Conservation (phyloP, 2,329 filamentous ascomycete genomes). For the Cladobotryum protrusum region DNA sequence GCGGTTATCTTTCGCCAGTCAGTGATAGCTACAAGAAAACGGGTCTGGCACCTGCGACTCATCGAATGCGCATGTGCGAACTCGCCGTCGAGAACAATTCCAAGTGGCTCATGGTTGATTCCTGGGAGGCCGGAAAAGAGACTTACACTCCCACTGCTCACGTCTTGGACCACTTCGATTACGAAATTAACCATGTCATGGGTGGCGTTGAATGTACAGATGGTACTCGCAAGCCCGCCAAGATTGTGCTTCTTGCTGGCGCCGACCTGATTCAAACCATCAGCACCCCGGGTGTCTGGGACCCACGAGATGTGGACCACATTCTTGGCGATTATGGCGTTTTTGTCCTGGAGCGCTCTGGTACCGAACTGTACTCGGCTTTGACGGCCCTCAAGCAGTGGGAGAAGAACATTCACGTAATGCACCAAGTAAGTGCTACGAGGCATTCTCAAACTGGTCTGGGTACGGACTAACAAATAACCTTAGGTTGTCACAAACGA, state of each 20-base stretch:
- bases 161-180: constrained; percentile 84
- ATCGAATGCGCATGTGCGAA: constrained; percentile 67
- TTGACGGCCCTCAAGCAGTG: constrained; percentile 74
- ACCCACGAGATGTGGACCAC: constrained; percentile 74
- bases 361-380: constrained; percentile 84
- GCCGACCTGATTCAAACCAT: constrained; percentile 70
- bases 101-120: constrained; percentile 75
- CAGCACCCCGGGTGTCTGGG: constrained; percentile 73
- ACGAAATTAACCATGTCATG: constrained; percentile 74
- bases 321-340: constrained; percentile 79
- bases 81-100: constrained; percentile 69
- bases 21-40: constrained; percentile 33
- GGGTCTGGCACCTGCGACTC: constrained; percentile 30
- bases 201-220: constrained; percentile 68
- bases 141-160: constrained; percentile 82
- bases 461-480: constrained; percentile 6
- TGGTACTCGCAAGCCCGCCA: constrained; percentile 59
- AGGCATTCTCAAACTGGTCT: too few species aligned
- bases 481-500: constrained; percentile 72
- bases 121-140: constrained; percentile 78
- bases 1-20: constrained; percentile 50
- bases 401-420: constrained; percentile 81
- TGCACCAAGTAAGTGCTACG: constrained; percentile 44
- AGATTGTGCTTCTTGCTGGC: constrained; percentile 76
- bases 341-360: constrained; percentile 81